Base-by-base conservation (phyloP, 1,284 basidiomycete species). In the Trichosporon sp. region DNA sequence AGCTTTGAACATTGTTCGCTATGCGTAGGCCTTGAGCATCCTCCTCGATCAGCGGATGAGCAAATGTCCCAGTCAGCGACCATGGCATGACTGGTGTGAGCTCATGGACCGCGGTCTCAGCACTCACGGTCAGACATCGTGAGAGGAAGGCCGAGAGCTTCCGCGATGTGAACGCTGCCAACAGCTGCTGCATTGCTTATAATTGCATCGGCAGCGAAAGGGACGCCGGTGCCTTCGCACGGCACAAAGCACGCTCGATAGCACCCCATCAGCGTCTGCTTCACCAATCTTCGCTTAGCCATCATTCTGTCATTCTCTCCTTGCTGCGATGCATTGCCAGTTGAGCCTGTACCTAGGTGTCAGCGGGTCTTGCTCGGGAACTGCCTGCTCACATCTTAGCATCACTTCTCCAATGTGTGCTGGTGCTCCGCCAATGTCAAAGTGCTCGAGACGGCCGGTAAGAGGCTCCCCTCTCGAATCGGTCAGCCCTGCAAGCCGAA, bases 101-200 rank as follows among this genome's bases (percentile, higher is more conserved):
- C 54, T 0, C 8, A 21, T 2, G 6, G 19, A 14, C 29, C n/a
- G n/a, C n/a, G 31, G 14, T 29, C 52, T 6, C 0, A 9, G 2
- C 23, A 40, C 63, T 31, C 37, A 67, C 64, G 64, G 56, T 64
- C 65, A 34, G 82, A 84, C 68, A 87, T 75, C 34, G 84, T 78
- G 9, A 87, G 74, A 0, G 87, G 87, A 37, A 88, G 81, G 1
- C 86, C 86, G 4, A 88, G 74, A 5, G 86, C 86, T 70, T 88
- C 86, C 0, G 87, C 86, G 57, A 86, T 84, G 68, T 87, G 86
- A 6, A 87, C 77, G 76, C 87, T 86, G 0, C 85, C 86, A 70
- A 88, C 87, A 2, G 85, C 82, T 2, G 86, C 86, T 10, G 87
- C 86, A 71, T 87, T 88, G 31, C 84, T 84, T 57, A 88, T 87